Conservation (phyloP, 345 rosid species). For the Eucalyptus regnans region DNA sequence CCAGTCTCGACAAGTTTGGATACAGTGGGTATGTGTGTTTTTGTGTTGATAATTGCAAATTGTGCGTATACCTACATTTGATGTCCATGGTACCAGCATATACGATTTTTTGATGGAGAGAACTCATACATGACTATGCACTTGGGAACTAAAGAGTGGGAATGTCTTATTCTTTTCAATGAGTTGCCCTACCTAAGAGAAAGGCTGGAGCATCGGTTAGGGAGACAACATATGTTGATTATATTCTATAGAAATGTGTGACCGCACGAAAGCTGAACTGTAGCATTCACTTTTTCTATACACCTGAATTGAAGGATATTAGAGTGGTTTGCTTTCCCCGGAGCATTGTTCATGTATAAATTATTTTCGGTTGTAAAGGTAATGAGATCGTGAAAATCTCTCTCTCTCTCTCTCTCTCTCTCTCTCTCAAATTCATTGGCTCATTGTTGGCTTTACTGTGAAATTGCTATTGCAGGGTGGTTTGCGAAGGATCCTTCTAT, state of each 20-base stretch:
- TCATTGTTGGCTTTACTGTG: neutral
- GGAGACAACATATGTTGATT: neutral
- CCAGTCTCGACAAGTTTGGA: conserved; percentile 75
- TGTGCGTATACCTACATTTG: neutral
- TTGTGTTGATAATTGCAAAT: neutral
- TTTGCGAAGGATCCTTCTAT: conserved; percentile 79
- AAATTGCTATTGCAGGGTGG: conserved; percentile 54
- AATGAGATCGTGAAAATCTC: neutral
- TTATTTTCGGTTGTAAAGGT: neutral
- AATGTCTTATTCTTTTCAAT: neutral
- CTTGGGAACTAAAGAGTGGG: neutral
- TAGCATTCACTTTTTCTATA: neutral
- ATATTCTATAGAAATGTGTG: neutral
- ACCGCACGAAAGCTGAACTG: neutral
- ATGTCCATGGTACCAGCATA: neutral
- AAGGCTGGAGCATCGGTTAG: neutral
- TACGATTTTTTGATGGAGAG: neutral
- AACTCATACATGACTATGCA: neutral
- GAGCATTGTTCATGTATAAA: neutral
- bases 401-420: neutral
- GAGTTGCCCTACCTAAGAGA: neutral
- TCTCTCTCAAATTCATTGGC: neutral
- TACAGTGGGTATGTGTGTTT: conserved; percentile 56
- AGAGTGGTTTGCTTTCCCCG: neutral
- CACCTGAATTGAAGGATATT: neutral